Base-by-base conservation (phyloP, 306 rosid genomes). In the Cicer pinnatifidum region DNA sequence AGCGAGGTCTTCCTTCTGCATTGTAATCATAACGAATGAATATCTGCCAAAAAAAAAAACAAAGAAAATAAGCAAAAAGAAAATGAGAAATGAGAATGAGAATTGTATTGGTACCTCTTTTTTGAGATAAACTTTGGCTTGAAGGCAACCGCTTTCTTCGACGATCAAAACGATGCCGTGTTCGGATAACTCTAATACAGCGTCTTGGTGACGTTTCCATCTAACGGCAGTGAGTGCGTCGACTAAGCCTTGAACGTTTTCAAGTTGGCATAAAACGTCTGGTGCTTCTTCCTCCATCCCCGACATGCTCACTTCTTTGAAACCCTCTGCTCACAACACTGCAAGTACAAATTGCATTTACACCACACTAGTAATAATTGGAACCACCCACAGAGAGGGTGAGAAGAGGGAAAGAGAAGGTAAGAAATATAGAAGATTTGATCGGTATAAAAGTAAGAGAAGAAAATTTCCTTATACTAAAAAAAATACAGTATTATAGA, bases 131-230 rank as follows among this genome's bases (percentile, higher is more conserved):
- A 91, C 91, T 84, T 91, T 93, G 79, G 97, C 97, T 81, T 93
- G 96, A 66, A 93, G 92, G 75, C 98, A 93, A 62, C 91, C 85
- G 61, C 83, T 85, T 64, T 93, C 98, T 77, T 93, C 92, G 3
- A 93, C 97, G 38, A 88, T 91, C 78, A 93, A 84, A 33, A 91
- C 96, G 71, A 91, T 73, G 73, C 97, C 98, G 76, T 93, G 97
- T 73, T 93, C 96, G 0, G 97, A 91, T 52, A 93, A 63, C 75
- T 91, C 98, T 53, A 93, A 51, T 3, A 89, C 87, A 1, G 98
- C 97, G 69, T 93, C 96, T 92, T 93, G 97, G 44, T 88, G 92
- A 78, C 97, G 98, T 40, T 93, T 93, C 98, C 98, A 91, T 15
- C 96, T 87, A 74, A 87, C 96, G 73, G 98, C 87, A 68, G 84